A percentile compares a stretch with the other conserved stretches of the same genome.
Conservation (phyloP, 2,329 filamentous ascomycete genomes). For the Aspergillus terreus region DNA sequence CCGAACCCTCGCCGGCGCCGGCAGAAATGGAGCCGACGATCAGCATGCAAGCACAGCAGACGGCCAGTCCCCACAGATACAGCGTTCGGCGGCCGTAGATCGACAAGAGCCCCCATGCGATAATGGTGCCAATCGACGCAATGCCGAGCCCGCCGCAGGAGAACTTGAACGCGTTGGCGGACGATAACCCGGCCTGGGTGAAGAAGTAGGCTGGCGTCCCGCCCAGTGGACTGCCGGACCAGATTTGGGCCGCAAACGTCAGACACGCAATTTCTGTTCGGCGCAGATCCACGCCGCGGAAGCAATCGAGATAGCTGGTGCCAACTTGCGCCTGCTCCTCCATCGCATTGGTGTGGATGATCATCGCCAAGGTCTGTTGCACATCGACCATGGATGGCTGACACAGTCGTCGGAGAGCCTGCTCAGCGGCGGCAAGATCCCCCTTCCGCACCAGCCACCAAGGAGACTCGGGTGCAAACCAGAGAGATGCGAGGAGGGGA, state of each 20-base stretch:
- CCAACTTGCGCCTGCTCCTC: constrained; percentile 18
- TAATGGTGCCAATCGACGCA: constrained; percentile 48
- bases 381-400: constrained; percentile 12
- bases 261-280: constrained; percentile 41
- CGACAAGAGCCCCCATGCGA: constrained; percentile 46
- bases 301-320: constrained; percentile 27
- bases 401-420: constrained; percentile 27
- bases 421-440: constrained; percentile 29
- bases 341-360: constrained; percentile 34
- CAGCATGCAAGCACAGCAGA: constrained; percentile 18
- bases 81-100: constrained; percentile 38
- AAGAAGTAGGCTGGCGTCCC: constrained; percentile 35
- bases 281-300: constrained; percentile 29
- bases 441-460: constrained; percentile 39
- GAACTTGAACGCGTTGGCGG: constrained; percentile 33
- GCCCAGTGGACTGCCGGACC: constrained; percentile 29
- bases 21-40: constrained; percentile 20
- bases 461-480: constrained; percentile 31
- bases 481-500: constrained; percentile 15
- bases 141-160: constrained; percentile 58
- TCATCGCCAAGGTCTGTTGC: constrained; percentile 34
- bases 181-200: constrained; percentile 33
- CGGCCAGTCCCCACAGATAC: constrained; percentile 28
- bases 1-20: constrained; percentile 15
- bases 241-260: constrained; percentile 32